A percentile compares a stretch with the other conserved stretches of the same genome.
Evolutionary conservation across 2,329 filamentous ascomycete genomes (phyloP).

Genomic region (Microsporum canis): DNA sequence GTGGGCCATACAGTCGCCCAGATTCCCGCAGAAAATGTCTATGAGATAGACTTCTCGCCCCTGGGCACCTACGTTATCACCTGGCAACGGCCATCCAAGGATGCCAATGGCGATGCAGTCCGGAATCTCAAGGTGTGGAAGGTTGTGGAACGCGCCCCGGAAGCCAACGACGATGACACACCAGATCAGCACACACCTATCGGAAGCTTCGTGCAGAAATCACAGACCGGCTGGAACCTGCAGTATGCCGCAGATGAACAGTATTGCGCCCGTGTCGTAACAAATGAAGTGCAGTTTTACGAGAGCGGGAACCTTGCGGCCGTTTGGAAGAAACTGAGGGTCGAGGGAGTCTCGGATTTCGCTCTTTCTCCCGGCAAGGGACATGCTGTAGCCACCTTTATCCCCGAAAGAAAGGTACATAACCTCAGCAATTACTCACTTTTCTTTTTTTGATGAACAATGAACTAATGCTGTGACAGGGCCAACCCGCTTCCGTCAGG

Average conservation of each 20-base stretch:
- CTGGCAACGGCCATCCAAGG: slow-evolving; percentile 88
- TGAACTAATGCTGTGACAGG: slow-evolving; percentile 41
- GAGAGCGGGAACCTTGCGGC: slow-evolving; percentile 72
- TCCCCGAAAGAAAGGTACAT: slow-evolving; percentile 81
- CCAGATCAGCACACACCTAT: slow-evolving; percentile 58
- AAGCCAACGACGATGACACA: slow-evolving; percentile 37
- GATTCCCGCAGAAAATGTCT: slow-evolving; percentile 71
- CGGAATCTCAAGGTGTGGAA: slow-evolving; percentile 98
- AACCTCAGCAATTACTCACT: not conserved
- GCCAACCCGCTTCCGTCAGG: slow-evolving; percentile 85
- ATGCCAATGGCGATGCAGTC: slow-evolving; percentile 80
- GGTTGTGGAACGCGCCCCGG: slow-evolving; percentile 50
- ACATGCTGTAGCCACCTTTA: slow-evolving; percentile 85
- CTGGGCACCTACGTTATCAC: slow-evolving; percentile 87
- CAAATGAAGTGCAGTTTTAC: slow-evolving; percentile 97
- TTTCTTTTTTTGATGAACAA: not conserved
- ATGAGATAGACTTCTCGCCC: slow-evolving; percentile 89
- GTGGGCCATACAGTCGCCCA: slow-evolving; percentile 62
- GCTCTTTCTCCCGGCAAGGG: slow-evolving; percentile 79
- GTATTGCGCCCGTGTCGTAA: slow-evolving; percentile 85
- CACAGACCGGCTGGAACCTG: slow-evolving; percentile 89
- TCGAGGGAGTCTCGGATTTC: slow-evolving; percentile 84
- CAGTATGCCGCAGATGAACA: slow-evolving; percentile 92
- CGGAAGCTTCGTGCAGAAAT: slow-evolving; percentile 89
- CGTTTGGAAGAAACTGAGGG: slow-evolving; percentile 90